Evolutionary conservation across 306 rosid species (phyloP).

Genomic region (Pterocarpus macrocarpus): DNA sequence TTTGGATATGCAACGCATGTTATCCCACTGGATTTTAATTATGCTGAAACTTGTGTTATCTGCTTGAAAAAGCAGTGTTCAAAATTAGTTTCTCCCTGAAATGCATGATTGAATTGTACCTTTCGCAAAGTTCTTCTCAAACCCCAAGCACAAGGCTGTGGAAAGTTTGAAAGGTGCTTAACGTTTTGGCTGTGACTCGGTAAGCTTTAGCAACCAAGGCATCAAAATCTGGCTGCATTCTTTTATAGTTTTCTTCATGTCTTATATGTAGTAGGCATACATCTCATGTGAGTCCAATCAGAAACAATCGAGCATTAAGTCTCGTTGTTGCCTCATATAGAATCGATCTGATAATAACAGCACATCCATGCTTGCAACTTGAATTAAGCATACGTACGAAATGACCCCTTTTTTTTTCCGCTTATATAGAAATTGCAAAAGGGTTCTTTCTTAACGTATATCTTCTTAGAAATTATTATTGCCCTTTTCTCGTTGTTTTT

Average conservation of each 20-base stretch:
- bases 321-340: slow-evolving; percentile 43
- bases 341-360: slow-evolving; percentile 43
- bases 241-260: slow-evolving; percentile 63
- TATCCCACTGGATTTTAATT: slow-evolving; percentile 13
- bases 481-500: background rate
- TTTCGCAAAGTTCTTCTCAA: slow-evolving; percentile 51
- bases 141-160: slow-evolving; percentile 49
- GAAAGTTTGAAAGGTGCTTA: slow-evolving; percentile 55
- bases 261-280: slow-evolving; percentile 42
- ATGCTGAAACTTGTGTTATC: background rate
- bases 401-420: background rate
- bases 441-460: background rate
- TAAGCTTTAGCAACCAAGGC: slow-evolving; percentile 60
- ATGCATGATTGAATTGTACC: slow-evolving; percentile 57
- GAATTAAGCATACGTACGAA: background rate
- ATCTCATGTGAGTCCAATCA: slow-evolving; percentile 65
- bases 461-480: background rate
- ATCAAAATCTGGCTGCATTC: slow-evolving; percentile 72
- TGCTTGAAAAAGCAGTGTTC: slow-evolving; percentile 15
- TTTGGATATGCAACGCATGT: slow-evolving; percentile 16
- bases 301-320: slow-evolving; percentile 42
- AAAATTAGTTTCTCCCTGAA: slow-evolving; percentile 34
- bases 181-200: slow-evolving; percentile 71
- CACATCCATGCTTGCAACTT: slow-evolving; percentile 23
- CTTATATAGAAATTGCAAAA: too few species aligned